These are phyloP conservation scores for Tetrahymena thermophila DNA, from an alignment of 73 alveolate genomes.

Conservation along the genomic window DNA sequence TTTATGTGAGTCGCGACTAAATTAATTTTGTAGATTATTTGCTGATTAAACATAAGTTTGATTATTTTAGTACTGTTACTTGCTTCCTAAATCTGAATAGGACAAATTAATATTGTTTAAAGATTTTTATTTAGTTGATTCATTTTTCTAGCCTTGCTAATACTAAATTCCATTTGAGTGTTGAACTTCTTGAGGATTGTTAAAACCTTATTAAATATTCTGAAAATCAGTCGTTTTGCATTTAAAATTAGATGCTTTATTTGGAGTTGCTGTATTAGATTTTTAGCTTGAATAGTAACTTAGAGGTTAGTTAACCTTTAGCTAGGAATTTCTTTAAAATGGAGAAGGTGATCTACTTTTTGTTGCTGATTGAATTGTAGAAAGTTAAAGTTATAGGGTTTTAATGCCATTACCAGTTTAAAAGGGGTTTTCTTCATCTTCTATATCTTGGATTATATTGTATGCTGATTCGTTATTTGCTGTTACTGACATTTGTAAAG, in stretches of 20 bases:
- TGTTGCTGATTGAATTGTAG: neutral
- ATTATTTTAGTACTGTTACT: no score
- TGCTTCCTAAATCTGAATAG: neutral
- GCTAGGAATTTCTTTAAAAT: neutral
- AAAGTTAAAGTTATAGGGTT: neutral
- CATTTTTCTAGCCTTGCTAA: neutral
- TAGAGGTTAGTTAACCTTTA: neutral
- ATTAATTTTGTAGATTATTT: no score
- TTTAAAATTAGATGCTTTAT: neutral
- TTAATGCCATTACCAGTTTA: neutral
- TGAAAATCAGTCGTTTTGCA: neutral
- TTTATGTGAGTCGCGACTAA: neutral
- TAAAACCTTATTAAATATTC: neutral
- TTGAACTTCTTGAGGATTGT: neutral
- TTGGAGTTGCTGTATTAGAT: neutral
- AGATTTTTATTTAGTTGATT: neutral
- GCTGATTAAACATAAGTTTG: neutral
- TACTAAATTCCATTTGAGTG: neutral
- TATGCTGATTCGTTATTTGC: neutral
- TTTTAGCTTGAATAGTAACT: neutral
- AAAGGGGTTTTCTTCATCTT: neutral
- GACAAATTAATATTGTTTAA: neutral
- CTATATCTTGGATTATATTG: neutral
- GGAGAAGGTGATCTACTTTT: neutral
- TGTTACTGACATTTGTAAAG: neutral